Evolutionary conservation across 805 yeast species (phyloP), one percentile per base, ranked within the genome.

Genomic region (Yarrowia keelungensis): DNA sequence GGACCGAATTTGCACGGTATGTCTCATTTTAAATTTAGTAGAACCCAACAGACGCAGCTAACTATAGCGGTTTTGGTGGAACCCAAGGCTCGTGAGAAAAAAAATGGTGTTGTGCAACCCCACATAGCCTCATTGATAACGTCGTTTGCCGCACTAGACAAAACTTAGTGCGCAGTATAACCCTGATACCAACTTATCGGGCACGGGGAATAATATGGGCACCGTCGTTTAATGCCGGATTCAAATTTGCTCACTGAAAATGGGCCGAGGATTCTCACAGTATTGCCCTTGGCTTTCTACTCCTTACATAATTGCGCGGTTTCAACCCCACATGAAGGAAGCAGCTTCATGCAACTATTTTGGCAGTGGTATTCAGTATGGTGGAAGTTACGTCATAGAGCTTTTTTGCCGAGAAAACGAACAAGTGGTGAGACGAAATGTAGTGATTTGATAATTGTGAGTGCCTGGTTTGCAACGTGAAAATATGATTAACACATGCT

Each of bases 241-340:
- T 11, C 39, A 8, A 9, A 9, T 38, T 38, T 38, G 12, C 12
- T 9, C 12, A 9, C 39, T 7, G 26, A 11, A 45, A 8, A 45
- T 16, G 43, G 59, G 32, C 35, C 45, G 59, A 53, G 45, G 19
- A 3, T 36, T 8, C 14, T 15, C 59, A 2, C 7, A 45, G 45
- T 39, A 8, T 12, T 36, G 35, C 14, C 15, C 56, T 15, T 39
- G 12, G 42, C 59, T 1, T 39, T 19, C 42, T 39, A 38, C 10
- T 36, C 16, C 59, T 19, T n/a, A 38, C 35, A 19, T 38, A 16
- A 12, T 39, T 39, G 35, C 45, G 45, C 36, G 45, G 59, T 53
- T 53, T 53, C 59, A 53, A 39, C 59, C 35, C 16, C 35, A 53
- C 59, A 53, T 53, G 43, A 53, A 53, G 14, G 59, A 53, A 39